Conservation (phyloP, 768 basidiomycete species). For the Albatrellus ellisii region DNA sequence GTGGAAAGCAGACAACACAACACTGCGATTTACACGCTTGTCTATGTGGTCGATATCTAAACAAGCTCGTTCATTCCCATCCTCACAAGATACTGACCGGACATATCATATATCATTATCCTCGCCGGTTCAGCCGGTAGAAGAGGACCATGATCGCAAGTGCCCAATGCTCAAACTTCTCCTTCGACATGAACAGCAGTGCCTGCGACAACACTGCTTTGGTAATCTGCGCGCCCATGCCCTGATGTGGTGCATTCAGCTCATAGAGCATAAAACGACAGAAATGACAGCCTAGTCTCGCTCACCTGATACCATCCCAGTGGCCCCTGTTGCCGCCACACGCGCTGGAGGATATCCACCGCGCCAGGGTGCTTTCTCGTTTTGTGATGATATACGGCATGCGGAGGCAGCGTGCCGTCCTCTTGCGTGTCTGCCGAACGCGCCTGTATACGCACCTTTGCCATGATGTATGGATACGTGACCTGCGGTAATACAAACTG, state of each 20-base stretch:
- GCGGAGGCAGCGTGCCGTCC: constrained; percentile 29
- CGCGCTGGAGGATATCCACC: constrained; percentile 56
- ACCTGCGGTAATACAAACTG: constrained; percentile 34
- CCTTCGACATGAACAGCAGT: constrained; percentile 92
- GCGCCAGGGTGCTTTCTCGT: constrained; percentile 54
- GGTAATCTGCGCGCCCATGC: constrained; percentile 91
- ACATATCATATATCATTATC: not conserved
- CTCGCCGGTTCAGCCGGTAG: constrained; percentile 2
- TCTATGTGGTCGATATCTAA: too few relatives aligned
- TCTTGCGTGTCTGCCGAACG: constrained; percentile 35
- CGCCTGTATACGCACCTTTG: constrained; percentile 92
- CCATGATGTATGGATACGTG: constrained; percentile 93
- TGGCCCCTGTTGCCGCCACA: constrained; percentile 68
- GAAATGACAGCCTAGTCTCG: constrained; percentile 4
- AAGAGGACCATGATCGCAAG: constrained; percentile 50
- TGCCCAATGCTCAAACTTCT: constrained; percentile 89
- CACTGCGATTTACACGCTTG: too few relatives aligned
- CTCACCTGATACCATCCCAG: constrained; percentile 92
- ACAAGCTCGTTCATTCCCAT: not conserved
- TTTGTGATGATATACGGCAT: constrained; percentile 30
- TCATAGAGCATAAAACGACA: constrained; percentile 1
- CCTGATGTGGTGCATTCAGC: constrained; percentile 31
- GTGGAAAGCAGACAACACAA: too few relatives aligned
- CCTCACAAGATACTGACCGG: not conserved
- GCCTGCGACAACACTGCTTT: constrained; percentile 96